Evolutionary conservation across 495 filamentous ascomycete species (phyloP).

Genomic region (Neurospora cerealis): DNA sequence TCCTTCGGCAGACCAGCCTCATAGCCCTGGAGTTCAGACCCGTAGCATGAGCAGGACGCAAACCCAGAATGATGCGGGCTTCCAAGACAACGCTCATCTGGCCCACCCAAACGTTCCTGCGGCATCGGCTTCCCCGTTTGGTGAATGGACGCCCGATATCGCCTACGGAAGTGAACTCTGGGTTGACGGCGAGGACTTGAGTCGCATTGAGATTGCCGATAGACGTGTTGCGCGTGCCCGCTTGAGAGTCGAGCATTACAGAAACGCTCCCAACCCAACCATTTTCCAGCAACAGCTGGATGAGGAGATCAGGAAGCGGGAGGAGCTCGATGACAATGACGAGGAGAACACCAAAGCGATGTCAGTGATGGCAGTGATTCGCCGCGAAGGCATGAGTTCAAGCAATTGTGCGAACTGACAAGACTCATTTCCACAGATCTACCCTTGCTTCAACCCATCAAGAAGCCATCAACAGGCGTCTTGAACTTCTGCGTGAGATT

Average conservation of each 20-base stretch:
- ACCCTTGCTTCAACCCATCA: slow-evolving; percentile 8
- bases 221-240: slow-evolving; percentile 27
- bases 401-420: background rate
- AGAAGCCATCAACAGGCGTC: slow-evolving; percentile 20
- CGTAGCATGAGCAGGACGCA: background rate
- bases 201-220: slow-evolving; percentile 28
- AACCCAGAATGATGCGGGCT: background rate
- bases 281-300: slow-evolving; percentile 23
- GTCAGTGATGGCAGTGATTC: slow-evolving; percentile 9
- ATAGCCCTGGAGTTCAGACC: background rate
- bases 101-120: background rate
- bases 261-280: slow-evolving; percentile 1
- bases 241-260: slow-evolving; percentile 21
- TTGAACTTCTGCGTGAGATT: slow-evolving; percentile 19
- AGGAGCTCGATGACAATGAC: slow-evolving; percentile 24
- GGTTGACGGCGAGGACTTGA: slow-evolving; percentile 27
- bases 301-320: slow-evolving; percentile 21
- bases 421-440: slow-evolving; percentile 7
- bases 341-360: slow-evolving; percentile 30
- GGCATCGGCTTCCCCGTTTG: background rate
- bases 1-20: background rate
- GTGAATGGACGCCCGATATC: slow-evolving; percentile 16
- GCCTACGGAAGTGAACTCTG: slow-evolving; percentile 15
- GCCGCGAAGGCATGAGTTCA: background rate
- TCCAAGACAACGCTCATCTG: background rate